These are phyloP conservation scores for Trifolium dubium DNA, from an alignment of 306 rosid species.

Conservation along the genomic window DNA sequence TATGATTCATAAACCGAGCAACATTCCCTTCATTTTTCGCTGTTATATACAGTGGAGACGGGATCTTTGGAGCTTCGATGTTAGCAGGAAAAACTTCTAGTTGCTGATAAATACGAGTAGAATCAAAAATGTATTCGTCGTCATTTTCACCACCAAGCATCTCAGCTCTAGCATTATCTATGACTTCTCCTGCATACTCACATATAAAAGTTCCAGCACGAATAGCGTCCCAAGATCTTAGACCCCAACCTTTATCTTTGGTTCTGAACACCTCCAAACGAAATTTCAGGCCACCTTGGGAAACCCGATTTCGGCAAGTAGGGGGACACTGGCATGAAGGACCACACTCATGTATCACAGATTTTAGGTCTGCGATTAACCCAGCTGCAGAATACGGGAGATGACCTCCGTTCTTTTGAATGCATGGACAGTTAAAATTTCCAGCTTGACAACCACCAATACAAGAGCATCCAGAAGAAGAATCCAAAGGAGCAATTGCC, in stretches of 20 bases:
- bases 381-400: constrained; percentile 68
- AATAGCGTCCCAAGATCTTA: constrained; percentile 92
- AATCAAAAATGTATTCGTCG: constrained; percentile 75
- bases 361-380: constrained; percentile 62
- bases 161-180: constrained; percentile 60
- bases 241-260: constrained; percentile 88
- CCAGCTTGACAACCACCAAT: constrained; percentile 74
- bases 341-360: constrained; percentile 82
- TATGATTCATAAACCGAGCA: constrained; percentile 93
- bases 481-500: constrained; percentile 51
- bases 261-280: constrained; percentile 86
- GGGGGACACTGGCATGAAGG: constrained; percentile 81
- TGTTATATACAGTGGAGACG: constrained; percentile 69
- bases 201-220: constrained; percentile 87
- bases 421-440: constrained; percentile 67
- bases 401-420: constrained; percentile 69
- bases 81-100: constrained; percentile 76
- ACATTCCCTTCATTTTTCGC: constrained; percentile 86
- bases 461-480: constrained; percentile 74
- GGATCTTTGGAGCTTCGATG: constrained; percentile 64
- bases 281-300: constrained; percentile 73
- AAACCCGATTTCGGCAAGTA: constrained; percentile 70
- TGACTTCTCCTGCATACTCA: constrained; percentile 91
- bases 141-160: constrained; percentile 70
- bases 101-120: constrained; percentile 70